Evolutionary conservation across 257 asterid genomes (phyloP).

Genomic region (Eucommia ulmoides): DNA sequence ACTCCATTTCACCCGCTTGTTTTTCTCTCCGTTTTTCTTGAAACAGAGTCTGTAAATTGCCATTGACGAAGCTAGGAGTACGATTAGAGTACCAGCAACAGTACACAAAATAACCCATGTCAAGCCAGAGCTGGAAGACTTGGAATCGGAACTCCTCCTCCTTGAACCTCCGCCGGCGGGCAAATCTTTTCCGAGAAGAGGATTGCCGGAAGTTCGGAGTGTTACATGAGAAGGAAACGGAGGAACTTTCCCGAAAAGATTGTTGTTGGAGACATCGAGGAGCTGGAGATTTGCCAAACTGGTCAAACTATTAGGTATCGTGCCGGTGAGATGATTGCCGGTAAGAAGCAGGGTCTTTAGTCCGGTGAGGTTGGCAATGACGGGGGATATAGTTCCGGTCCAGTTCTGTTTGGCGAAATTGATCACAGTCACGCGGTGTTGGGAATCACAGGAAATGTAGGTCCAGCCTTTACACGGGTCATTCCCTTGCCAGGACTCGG

Average conservation of each 20-base stretch:
- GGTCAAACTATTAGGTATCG: constrained; percentile 48
- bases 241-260: constrained; percentile 66
- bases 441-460: constrained; percentile 33
- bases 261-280: constrained; percentile 73
- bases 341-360: constrained; percentile 32
- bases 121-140: neutral
- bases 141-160: neutral
- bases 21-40: constrained; percentile 1
- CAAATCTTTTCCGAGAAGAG: constrained; percentile 40
- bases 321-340: constrained; percentile 49
- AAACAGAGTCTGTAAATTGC: constrained; percentile 18
- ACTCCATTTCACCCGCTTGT: constrained; percentile 11
- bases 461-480: constrained; percentile 56
- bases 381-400: constrained; percentile 53
- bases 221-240: constrained; percentile 25
- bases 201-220: constrained; percentile 37
- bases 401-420: constrained; percentile 48
- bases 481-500: constrained; percentile 66
- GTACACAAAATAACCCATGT: constrained; percentile 15
- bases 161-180: too few relatives aligned
- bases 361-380: constrained; percentile 34
- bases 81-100: constrained; percentile 16
- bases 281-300: constrained; percentile 27
- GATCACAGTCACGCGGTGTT: constrained; percentile 29
- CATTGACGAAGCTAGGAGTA: constrained; percentile 9